Percentiles rank a stretch among this genome's conserved stretches.
Conservation (phyloP, 306 rosid genomes). For the Castanea sativa region DNA sequence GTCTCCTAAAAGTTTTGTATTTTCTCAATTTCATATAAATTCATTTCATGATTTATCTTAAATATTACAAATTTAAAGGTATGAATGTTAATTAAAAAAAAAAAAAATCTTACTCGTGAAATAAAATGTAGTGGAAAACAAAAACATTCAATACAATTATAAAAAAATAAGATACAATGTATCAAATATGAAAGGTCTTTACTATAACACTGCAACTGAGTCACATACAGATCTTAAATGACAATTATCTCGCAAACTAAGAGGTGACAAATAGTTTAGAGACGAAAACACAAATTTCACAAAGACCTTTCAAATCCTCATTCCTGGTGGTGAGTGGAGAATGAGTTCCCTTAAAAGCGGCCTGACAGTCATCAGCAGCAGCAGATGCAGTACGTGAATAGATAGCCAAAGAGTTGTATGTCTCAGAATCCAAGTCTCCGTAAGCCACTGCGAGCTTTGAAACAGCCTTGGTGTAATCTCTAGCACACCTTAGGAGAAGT, state of each 20-base stretch:
- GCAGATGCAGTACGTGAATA: constrained; percentile 31
- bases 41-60: too few relatives aligned
- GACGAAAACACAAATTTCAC: constrained; percentile 44
- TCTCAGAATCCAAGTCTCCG: constrained; percentile 48
- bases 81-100: too few relatives aligned
- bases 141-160: too few relatives aligned
- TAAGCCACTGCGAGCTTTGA: constrained; percentile 31
- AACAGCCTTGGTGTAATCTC: constrained; percentile 35
- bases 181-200: too few relatives aligned
- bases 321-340: constrained; percentile 25
- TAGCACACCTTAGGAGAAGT: constrained; percentile 22
- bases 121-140: too few relatives aligned
- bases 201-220: neutral
- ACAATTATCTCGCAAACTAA: neutral
- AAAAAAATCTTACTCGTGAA: too few relatives aligned
- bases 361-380: constrained; percentile 36
- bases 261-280: constrained; percentile 31
- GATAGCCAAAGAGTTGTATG: constrained; percentile 33
- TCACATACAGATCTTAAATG: neutral
- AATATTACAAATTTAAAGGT: too few relatives aligned
- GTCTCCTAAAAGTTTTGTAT: too few relatives aligned
- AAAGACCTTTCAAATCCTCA: constrained; percentile 27
- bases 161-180: too few relatives aligned
- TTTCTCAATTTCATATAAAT: too few relatives aligned
- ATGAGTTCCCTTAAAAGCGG: constrained; percentile 5